phyloP scores from a whole-genome alignment of 441 rosid genomes.

The Omphalea diandra region DNA sequence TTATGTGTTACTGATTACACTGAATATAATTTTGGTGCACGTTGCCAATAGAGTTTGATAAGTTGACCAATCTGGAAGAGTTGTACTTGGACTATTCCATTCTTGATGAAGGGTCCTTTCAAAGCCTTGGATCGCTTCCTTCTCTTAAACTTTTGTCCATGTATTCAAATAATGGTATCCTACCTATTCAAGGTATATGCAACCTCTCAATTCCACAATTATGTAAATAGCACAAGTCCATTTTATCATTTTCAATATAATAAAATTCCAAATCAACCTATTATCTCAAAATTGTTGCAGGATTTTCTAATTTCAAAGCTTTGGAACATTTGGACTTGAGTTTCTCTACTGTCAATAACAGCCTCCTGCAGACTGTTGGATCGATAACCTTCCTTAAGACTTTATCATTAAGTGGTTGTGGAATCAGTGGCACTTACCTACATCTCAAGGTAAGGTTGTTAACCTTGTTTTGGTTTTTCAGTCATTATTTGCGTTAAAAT shows the following conservation, averaged over 20 bases:
- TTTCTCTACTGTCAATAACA: neutral
- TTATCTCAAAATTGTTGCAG: neutral
- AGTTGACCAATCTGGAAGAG: too few species aligned
- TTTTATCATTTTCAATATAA: too few species aligned
- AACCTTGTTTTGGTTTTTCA: neutral
- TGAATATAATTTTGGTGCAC: too few species aligned
- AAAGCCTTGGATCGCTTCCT: constrained; percentile 5
- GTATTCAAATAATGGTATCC: neutral
- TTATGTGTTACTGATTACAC: too few species aligned
- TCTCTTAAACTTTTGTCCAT: constrained; percentile 10
- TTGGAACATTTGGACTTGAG: neutral
- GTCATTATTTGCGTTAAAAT: too few species aligned
- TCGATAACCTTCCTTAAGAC: neutral
- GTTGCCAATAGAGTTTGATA: too few species aligned
- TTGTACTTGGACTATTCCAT: neutral
- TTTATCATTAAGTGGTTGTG: neutral
- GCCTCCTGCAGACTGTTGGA: neutral
- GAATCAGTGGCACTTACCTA: neutral
- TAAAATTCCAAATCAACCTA: too few species aligned
- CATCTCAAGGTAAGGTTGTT: neutral
- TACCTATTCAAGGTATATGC: constrained; percentile 10
- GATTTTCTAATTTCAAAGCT: neutral
- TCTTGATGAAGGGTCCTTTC: constrained; percentile 6
- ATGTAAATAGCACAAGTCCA: too few species aligned
- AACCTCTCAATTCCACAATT: too few species aligned